Base-by-base conservation (phyloP, 306 rosid genomes). In the Dryas drummondii region DNA sequence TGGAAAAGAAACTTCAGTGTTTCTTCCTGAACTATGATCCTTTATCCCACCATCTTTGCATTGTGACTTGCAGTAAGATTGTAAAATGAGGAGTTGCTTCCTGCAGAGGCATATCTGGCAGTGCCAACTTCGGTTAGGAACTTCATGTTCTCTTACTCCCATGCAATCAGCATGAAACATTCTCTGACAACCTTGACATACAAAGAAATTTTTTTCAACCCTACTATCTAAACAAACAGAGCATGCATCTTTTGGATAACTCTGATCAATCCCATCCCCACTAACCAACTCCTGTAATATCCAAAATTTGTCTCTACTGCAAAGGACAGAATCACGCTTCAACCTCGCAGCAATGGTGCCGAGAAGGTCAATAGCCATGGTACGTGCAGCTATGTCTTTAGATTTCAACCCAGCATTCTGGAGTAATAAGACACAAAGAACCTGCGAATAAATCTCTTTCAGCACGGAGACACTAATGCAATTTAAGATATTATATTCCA, bases 271-370 rank as follows among this genome's bases (percentile, higher is more conserved):
- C 77, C 61, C 81, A 76, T 87, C 88, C 66, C 68, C 83, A 71
- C 84, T 26, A 79, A 62, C 83, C 78, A 94, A 79, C 76, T 88
- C 93, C 78, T 85, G 90, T 66, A 89, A 81, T 73, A 96, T 83
- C 99, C 99, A 96, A 55, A 92, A 89, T 73, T 87, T 92, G 45
- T 89, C 90, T 62, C 68, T 82, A 75, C 92, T 82, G 84, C 96
- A 88, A 84, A 80, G 75, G 51, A 85, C 76, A 72, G 99, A 90
- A 85, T 96, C 99, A 41, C 92, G 98, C 92, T 96, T 96, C 91
- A 96, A 88, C 88, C 99, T 96, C 3, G 99, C 97, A 77, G 99
- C 99, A 89, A 96, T 85, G 46, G 93, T 92, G 76, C 99, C 99
- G 37, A 96, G 97, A 92, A 96, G 86, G 71, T 96, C 99, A 63